A percentile compares a stretch with the other conserved stretches of the same genome.
Conservation (phyloP, 495 filamentous ascomycete genomes). For the Penicillium samsonianum region DNA sequence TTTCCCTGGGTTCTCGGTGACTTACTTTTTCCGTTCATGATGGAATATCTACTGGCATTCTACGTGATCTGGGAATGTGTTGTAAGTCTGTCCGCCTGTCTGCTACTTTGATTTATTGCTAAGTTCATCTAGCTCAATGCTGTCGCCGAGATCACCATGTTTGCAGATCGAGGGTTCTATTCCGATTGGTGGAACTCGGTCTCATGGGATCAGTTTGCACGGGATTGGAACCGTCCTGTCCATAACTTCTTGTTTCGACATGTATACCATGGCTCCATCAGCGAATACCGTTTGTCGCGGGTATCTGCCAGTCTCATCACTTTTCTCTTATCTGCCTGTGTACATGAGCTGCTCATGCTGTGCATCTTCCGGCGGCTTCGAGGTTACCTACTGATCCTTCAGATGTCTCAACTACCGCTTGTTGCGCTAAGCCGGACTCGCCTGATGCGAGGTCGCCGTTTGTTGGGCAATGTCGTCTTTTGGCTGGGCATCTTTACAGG, state of each 20-base stretch:
- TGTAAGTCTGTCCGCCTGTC: constrained; percentile 18
- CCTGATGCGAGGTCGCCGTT: constrained; percentile 57
- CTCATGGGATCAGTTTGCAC: constrained; percentile 58
- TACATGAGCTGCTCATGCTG: constrained; percentile 77
- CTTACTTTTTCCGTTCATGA: constrained; percentile 72
- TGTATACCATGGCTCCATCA: constrained; percentile 74
- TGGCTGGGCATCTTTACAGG: constrained; percentile 73
- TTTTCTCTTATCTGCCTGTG: constrained; percentile 66
- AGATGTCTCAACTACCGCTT: constrained; percentile 59
- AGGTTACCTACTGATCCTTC: constrained; percentile 67
- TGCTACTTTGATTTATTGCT: background rate
- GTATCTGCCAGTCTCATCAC: constrained; percentile 72
- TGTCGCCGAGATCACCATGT: constrained; percentile 68
- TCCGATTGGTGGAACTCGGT: constrained; percentile 68
- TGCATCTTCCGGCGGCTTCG: constrained; percentile 75
- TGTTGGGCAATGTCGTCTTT: constrained; percentile 71
- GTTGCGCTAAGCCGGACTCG: constrained; percentile 63
- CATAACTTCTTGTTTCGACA: constrained; percentile 73
- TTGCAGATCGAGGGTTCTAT: constrained; percentile 79
- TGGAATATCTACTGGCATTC: constrained; percentile 64
- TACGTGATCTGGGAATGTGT: constrained; percentile 83
- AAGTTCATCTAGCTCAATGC: constrained; percentile 57
- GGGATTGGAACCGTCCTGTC: constrained; percentile 74
- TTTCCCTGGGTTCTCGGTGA: constrained; percentile 72
- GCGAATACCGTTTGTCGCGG: constrained; percentile 65